phyloP scores from a whole-genome alignment of 139 green algal species.

The Mesostigma viride region DNA sequence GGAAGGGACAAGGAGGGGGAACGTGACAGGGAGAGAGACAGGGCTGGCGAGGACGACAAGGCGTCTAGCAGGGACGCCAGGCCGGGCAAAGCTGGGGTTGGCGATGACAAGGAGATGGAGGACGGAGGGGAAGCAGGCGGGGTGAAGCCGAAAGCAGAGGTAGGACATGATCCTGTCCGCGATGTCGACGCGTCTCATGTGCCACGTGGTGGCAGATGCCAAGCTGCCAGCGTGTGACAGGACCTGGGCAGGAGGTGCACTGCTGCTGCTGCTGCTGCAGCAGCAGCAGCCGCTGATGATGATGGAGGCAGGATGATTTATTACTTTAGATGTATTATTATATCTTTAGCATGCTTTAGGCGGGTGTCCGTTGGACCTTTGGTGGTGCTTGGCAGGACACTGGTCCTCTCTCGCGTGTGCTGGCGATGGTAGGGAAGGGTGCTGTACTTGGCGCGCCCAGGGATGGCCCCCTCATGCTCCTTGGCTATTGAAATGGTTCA shows the following conservation, averaged over 20 bases:
- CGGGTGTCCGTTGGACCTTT: too few relatives aligned
- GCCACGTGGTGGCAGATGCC: neutral
- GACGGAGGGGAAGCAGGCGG: neutral
- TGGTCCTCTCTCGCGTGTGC: too few relatives aligned
- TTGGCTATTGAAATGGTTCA: neutral
- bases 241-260: neutral
- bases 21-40: constrained; percentile 13
- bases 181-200: neutral
- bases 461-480: neutral
- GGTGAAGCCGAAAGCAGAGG: constrained; percentile 3
- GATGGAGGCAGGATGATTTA: too few relatives aligned
- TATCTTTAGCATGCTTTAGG: too few relatives aligned
- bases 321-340: too few relatives aligned
- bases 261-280: neutral
- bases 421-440: neutral
- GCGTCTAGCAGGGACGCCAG: neutral
- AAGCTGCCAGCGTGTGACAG: neutral
- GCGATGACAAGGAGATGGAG: constrained; percentile 8
- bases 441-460: neutral
- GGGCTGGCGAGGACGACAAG: neutral
- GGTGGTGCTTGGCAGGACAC: too few relatives aligned
- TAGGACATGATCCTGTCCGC: neutral
- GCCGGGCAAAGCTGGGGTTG: neutral
- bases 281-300: neutral
- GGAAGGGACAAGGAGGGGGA: constrained; percentile 5